Conservation (phyloP, 441 rosid species). For the Erodium moschatum region DNA sequence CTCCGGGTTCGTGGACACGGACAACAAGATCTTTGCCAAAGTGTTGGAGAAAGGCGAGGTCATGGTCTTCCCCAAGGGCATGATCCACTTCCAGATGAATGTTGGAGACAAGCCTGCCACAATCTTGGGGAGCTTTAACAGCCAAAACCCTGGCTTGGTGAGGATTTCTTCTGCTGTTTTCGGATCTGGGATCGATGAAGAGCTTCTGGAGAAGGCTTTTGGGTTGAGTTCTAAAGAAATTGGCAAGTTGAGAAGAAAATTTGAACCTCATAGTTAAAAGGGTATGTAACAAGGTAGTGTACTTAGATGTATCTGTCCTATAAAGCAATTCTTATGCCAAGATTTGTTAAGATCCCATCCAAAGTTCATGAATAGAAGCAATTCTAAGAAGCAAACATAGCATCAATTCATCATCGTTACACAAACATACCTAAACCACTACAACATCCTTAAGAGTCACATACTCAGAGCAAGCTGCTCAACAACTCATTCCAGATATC, state of each 20-base stretch:
- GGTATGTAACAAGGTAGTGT: not conserved
- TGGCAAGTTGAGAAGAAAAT: constrained; percentile 4
- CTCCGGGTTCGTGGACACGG: constrained; percentile 57
- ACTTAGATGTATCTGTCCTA: too few species aligned
- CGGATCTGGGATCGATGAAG: constrained; percentile 49
- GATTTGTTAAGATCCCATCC: not conserved
- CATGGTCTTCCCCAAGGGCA: constrained; percentile 65
- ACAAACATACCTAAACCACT: not conserved
- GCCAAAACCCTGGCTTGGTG: constrained; percentile 54
- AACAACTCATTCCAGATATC: constrained; percentile 93
- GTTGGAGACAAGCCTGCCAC: constrained; percentile 49
- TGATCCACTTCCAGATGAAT: constrained; percentile 68
- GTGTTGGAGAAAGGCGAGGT: constrained; percentile 59
- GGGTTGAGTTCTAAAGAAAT: constrained; percentile 10
- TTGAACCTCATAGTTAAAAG: not conserved
- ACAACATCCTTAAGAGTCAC: too few species aligned
- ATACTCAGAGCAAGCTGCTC: constrained; percentile 35
- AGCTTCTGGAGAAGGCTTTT: constrained; percentile 12
- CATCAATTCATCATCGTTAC: too few species aligned
- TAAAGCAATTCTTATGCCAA: not conserved
- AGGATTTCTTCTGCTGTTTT: constrained; percentile 47
- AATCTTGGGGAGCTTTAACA: constrained; percentile 44
- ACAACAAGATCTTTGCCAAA: constrained; percentile 43
- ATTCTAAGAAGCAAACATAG: not conserved
- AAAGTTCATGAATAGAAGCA: not conserved